Evolutionary conservation across 352 stramenopile species (phyloP).

Genomic region (Globisporangium spiculum): DNA sequence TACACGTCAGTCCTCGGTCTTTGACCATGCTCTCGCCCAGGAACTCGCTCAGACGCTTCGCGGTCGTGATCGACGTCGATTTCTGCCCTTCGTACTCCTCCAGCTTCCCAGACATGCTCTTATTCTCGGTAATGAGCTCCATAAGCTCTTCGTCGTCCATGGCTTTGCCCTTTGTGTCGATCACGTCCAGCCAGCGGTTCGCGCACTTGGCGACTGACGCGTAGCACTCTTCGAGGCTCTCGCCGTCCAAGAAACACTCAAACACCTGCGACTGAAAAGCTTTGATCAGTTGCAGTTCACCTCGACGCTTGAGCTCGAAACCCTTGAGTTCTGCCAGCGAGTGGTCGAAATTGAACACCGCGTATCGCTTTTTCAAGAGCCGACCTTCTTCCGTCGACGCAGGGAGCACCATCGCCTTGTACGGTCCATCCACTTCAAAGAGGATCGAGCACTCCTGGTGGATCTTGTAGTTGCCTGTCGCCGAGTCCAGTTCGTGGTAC

Average conservation of each 20-base stretch:
- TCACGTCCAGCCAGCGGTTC: constrained; percentile 98
- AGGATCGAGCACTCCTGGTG: constrained; percentile 98
- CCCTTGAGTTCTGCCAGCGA: constrained; percentile 83
- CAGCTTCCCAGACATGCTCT: constrained; percentile 96
- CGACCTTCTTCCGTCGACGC: constrained; percentile 98
- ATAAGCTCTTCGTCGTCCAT: constrained; percentile 97
- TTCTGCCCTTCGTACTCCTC: constrained; percentile 98
- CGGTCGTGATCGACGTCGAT: constrained; percentile 97
- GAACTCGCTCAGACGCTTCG: constrained; percentile 96
- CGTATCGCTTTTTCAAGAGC: constrained; percentile 97
- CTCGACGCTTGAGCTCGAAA: constrained; percentile 98
- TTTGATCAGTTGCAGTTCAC: constrained; percentile 99
- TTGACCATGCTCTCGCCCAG: constrained; percentile 98
- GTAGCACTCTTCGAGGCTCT: constrained; percentile 95
- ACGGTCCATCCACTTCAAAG: constrained; percentile 99
- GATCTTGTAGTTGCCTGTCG: constrained; percentile 88
- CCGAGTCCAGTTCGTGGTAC: constrained; percentile 64
- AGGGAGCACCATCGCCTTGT: constrained; percentile 98
- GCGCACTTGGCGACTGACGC: constrained; percentile 94
- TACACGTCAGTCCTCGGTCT: constrained; percentile 97
- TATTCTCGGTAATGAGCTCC: constrained; percentile 98
- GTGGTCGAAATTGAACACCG: constrained; percentile 85
- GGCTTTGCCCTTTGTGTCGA: constrained; percentile 93
- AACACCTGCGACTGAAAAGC: constrained; percentile 99
- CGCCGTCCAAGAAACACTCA: constrained; percentile 95